Conservation (phyloP, 345 rosid species). For the Durio zibethinus region DNA sequence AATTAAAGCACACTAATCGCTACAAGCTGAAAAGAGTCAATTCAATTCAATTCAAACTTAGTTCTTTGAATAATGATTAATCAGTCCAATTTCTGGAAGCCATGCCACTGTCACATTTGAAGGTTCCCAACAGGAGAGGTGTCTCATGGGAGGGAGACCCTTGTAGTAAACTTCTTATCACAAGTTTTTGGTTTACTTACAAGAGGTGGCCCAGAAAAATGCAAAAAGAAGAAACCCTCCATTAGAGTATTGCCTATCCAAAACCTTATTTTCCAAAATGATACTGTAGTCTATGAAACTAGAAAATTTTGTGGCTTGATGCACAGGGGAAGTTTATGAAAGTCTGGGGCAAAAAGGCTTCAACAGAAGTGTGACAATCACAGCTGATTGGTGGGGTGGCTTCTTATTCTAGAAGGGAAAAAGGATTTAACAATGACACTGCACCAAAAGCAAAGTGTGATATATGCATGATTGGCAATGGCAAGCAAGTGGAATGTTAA, state of each 20-base stretch:
- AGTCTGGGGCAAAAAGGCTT: background rate
- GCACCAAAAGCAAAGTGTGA: conserved; percentile 49
- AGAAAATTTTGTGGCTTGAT: conserved; percentile 27
- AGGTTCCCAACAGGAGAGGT: conserved; percentile 39
- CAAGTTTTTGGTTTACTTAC: conserved; percentile 13
- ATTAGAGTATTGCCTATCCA: background rate
- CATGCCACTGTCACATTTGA: conserved; percentile 28
- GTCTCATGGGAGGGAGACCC: conserved; percentile 17
- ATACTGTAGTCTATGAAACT: background rate
- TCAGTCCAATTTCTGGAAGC: conserved; percentile 20
- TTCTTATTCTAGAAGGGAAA: conserved; percentile 52
- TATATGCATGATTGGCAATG: conserved; percentile 41
- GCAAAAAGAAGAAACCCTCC: too few relatives aligned
- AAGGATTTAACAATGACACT: conserved; percentile 52
- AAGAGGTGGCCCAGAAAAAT: conserved; percentile 19
- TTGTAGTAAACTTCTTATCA: conserved; percentile 5
- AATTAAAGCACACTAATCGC: background rate
- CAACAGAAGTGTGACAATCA: conserved; percentile 44
- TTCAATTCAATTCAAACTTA: background rate
- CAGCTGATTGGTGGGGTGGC: conserved; percentile 57
- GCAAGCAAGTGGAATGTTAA: conserved; percentile 33
- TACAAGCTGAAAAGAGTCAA: background rate
- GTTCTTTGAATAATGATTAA: background rate
- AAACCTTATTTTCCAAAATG: background rate
- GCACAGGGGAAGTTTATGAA: conserved; percentile 30